Percentiles rank a stretch among this genome's conserved stretches.
These are phyloP conservation scores for Termitomyces sp. DNA, from an alignment of 768 basidiomycete species.

Conservation along the genomic window DNA sequence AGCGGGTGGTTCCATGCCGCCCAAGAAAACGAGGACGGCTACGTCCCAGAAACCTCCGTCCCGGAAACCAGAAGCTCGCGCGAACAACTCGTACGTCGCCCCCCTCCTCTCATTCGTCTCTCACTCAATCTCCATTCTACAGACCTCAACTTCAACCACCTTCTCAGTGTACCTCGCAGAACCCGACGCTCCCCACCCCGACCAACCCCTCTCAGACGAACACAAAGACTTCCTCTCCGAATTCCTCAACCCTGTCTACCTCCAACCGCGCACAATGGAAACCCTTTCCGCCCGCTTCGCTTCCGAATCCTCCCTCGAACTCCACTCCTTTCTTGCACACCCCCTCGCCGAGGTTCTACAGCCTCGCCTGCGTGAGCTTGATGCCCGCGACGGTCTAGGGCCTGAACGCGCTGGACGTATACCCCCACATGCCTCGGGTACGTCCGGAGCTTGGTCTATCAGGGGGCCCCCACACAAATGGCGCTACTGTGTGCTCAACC, in stretches of 20 bases:
- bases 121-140: slow-evolving; percentile 8
- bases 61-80: slow-evolving; percentile 70
- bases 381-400: slow-evolving; percentile 59
- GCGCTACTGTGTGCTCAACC: slow-evolving; percentile 75
- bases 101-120: neutral
- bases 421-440: slow-evolving; percentile 66
- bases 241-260: slow-evolving; percentile 88
- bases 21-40: slow-evolving; percentile 87
- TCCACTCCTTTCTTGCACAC: slow-evolving; percentile 78
- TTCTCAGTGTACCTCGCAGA: slow-evolving; percentile 51
- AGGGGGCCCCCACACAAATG: slow-evolving; percentile 93
- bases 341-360: slow-evolving; percentile 67
- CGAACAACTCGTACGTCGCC: slow-evolving; percentile 78
- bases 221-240: slow-evolving; percentile 71
- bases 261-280: slow-evolving; percentile 75
- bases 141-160: slow-evolving; percentile 59
- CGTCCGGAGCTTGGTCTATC: slow-evolving; percentile 54
- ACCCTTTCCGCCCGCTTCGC: slow-evolving; percentile 77
- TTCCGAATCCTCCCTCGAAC: slow-evolving; percentile 81
- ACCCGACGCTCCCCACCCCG: slow-evolving; percentile 44
- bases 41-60: slow-evolving; percentile 43
- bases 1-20: slow-evolving; percentile 98
- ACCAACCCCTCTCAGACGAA: slow-evolving; percentile 46
- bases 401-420: slow-evolving; percentile 47
- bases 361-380: slow-evolving; percentile 55